These are phyloP conservation scores for Penicillium canariense DNA, from an alignment of 495 filamentous ascomycete species.

Conservation along the genomic window DNA sequence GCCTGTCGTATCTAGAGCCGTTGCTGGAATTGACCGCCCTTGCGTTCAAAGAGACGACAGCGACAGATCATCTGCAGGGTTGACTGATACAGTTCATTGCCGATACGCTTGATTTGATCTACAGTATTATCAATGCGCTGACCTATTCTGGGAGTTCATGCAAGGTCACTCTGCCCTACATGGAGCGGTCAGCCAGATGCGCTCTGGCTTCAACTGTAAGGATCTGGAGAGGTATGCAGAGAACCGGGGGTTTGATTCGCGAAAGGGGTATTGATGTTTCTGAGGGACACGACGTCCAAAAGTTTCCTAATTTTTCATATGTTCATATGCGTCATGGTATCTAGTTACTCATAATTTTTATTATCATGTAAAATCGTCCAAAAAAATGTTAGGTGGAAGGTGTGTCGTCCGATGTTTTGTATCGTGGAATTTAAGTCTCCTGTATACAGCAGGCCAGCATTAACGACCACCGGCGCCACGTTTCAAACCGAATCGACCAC, in stretches of 20 bases:
- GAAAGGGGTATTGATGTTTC: constrained; percentile 13
- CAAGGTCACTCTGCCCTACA: background rate
- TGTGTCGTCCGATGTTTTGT: too few relatives aligned
- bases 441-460: background rate
- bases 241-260: background rate
- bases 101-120: constrained; percentile 14
- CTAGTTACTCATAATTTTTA: too few relatives aligned
- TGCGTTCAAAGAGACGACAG: background rate
- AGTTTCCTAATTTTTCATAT: too few relatives aligned
- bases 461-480: background rate
- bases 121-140: background rate
- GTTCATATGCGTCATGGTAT: too few relatives aligned
- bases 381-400: background rate
- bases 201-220: background rate
- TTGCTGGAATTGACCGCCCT: constrained; percentile 7
- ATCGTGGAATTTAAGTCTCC: background rate
- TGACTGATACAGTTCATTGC: constrained; percentile 24
- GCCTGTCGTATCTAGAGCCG: constrained; percentile 5
- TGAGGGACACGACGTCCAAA: background rate
- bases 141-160: constrained; percentile 12
- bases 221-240: constrained; percentile 9
- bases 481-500: background rate
- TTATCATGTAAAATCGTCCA: background rate
- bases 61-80: constrained; percentile 9
- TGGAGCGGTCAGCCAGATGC: background rate